A percentile compares a stretch with the other conserved stretches of the same genome.
Conservation (phyloP, 176 grass and related monocot genomes). For the Zea luxurians region DNA sequence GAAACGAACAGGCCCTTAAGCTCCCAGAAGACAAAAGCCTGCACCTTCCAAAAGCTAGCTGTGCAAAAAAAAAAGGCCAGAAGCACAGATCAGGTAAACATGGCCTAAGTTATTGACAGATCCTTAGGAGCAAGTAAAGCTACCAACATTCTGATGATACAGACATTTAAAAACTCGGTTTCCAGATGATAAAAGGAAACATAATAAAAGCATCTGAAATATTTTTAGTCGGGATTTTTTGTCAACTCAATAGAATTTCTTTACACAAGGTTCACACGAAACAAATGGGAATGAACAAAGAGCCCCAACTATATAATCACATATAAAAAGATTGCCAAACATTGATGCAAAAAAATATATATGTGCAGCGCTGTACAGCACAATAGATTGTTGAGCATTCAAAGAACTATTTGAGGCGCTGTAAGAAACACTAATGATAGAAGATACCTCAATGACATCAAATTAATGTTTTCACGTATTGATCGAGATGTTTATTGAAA, state of each 20-base stretch:
- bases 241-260: background rate
- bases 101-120: background rate
- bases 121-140: background rate
- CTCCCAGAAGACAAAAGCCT: background rate
- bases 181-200: background rate
- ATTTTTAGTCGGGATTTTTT: background rate
- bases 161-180: constrained; percentile 3
- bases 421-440: background rate
- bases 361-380: background rate
- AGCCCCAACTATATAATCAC: constrained; percentile 3
- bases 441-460: constrained; percentile 40
- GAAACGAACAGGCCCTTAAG: no score
- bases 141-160: background rate
- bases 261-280: background rate
- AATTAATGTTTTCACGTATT: constrained; percentile 69
- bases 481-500: constrained; percentile 76
- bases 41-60: no score
- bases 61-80: background rate
- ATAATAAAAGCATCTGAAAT: background rate
- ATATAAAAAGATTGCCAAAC: background rate
- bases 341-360: background rate
- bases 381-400: background rate
- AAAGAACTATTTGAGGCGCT: background rate
- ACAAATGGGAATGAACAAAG: background rate
- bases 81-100: background rate